Evolutionary conservation across 2,329 filamentous ascomycete species (phyloP).

Genomic region (Phaeoacremonium minimum): DNA sequence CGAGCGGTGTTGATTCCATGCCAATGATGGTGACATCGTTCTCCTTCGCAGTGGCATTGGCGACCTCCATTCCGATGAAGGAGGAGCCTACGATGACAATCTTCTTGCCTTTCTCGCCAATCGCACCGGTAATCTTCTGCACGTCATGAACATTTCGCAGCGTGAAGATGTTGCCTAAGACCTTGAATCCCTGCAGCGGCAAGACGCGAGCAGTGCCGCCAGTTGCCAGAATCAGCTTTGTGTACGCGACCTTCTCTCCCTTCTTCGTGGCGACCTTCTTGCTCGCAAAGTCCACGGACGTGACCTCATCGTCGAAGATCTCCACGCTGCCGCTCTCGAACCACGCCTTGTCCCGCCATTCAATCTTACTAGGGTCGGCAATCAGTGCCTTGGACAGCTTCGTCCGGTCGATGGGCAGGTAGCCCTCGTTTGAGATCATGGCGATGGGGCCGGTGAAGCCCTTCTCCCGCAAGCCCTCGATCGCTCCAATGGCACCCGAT

Average conservation of each 20-base stretch:
- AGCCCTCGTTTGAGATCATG: constrained; percentile 77
- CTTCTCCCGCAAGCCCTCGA: constrained; percentile 78
- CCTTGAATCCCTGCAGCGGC: constrained; percentile 80
- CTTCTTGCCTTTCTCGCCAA: constrained; percentile 83
- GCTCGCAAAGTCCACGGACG: constrained; percentile 67
- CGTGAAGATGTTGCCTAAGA: constrained; percentile 81
- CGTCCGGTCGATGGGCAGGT: constrained; percentile 85
- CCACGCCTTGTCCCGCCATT: constrained; percentile 72
- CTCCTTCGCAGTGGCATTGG: constrained; percentile 72
- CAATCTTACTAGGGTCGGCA: constrained; percentile 73
- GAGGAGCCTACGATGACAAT: constrained; percentile 88
- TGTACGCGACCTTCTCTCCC: constrained; percentile 70
- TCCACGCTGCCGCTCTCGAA: constrained; percentile 61
- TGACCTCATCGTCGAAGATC: constrained; percentile 62
- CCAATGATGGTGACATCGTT: constrained; percentile 85
- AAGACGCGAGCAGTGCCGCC: constrained; percentile 74
- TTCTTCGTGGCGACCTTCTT: constrained; percentile 73
- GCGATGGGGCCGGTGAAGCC: constrained; percentile 80
- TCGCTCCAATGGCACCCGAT: constrained; percentile 73
- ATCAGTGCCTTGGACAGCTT: constrained; percentile 94
- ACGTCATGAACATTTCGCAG: constrained; percentile 75
- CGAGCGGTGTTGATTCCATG: constrained; percentile 80
- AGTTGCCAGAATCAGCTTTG: constrained; percentile 85
- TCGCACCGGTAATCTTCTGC: constrained; percentile 71
- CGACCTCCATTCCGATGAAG: constrained; percentile 98